Base-by-base conservation (phyloP, 2,329 filamentous ascomycete genomes). In the Fusarium brevicatenulatum region DNA sequence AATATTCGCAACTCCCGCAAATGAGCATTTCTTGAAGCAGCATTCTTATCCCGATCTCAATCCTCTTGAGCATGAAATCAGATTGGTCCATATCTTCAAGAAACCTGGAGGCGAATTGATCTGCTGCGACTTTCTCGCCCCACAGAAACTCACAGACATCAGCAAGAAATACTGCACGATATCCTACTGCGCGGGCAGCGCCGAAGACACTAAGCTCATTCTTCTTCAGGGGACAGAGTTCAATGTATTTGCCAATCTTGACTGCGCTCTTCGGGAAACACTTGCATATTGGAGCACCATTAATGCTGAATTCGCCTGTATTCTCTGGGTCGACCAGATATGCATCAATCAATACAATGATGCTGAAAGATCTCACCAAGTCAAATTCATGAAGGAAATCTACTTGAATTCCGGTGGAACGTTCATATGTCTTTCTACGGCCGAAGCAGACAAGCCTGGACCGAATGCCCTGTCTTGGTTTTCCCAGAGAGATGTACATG, bases 21-120 rank as follows among this genome's bases (percentile, higher is more conserved):
- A 54, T 23, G 25, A 23, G 18, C 0, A 40, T 0, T 54, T 54
- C 25, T 19, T 30, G 19, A 9, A 2, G 0, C 13, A 42, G 2
- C 8, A 30, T 6, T 15, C 52, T 1, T 54, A 54, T 2, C 13
- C 1, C 0, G 36, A 30, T 2, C 25, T 42, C 8, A 21, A 40
- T 10, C 16, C 3, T n/a, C 7, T 5, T 1, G 10, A 30, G 16
- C 25, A 54, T 18, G 52, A 40, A 30, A 42, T 54, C 10, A 54
- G 52, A 54, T 16, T 54, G 19, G 15, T 54, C 5, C 52, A 30
- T 7, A 3, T 42, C 1, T 42, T 54, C 11, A 13, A 30, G 15
- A 30, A 30, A 23, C 0, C 25, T 2, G 52, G 36, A 3, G 23
- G 6, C 10, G 25, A 42, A 3, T 23, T 42, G 10, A 42, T 54